Evolutionary conservation across 2,329 filamentous ascomycete species (phyloP), one percentile per base, ranked within the genome.

Genomic region (Ophiostoma triangulosporum): DNA sequence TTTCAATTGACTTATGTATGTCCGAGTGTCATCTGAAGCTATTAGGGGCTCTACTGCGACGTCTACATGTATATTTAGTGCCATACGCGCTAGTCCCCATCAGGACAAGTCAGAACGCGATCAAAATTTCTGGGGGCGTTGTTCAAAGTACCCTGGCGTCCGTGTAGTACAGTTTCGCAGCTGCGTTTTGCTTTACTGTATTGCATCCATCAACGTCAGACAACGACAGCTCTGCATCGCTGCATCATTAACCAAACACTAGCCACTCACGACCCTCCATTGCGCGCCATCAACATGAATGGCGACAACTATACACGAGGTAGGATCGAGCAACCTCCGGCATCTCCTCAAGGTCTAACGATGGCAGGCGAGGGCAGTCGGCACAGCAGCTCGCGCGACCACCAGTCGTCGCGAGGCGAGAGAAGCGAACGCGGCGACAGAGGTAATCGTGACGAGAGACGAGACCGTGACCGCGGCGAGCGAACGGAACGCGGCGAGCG

Each of bases 341-440:
- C 14, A 35, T 24, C 12, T 31, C 22, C 14, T 8, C n/a, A 27
- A 51, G 29, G 11, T 15, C 53, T 55, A 49, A 57, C 38, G 22
- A 29, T 12, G 3, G 27, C 20, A 56, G 56, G 57, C 64, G 66
- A 66, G 33, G 74, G 76, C 62, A 71, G 73, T 63, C 73, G 76
- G 56, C 72, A 77, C 63, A 73, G 70, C 60, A 66, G 70, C 62
- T 70, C 71, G 58, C 72, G 78, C 61, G 77, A 80, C 60, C 77
- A 79, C 65, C 68, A 70, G 50, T 74, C 79, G 66, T 29, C 48
- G 9, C n/a, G 17, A 40, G 38, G 20, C 43, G 26, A 46, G 22
- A 46, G 24, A 46, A 29, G 24, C 24, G 26, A 46, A 22, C 24
- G 43, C 5, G 43, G 26, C 3, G 43, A 46, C 8, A 32, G 48